Conservation (phyloP, 179 eudicot genomes). For the Silene noctiflora region DNA sequence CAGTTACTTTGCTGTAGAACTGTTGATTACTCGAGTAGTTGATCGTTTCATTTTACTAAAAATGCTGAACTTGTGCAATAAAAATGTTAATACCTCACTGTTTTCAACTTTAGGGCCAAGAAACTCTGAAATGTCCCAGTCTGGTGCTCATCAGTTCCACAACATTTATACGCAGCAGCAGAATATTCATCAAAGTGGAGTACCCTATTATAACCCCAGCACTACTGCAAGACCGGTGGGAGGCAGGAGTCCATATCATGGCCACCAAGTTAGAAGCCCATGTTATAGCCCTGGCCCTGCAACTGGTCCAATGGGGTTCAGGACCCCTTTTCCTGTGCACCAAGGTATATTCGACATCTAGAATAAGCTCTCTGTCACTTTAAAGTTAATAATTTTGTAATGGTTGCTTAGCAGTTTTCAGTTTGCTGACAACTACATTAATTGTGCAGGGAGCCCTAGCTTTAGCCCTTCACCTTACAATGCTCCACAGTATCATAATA, state of each 20-base stretch:
- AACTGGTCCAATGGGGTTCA: constrained; percentile 20
- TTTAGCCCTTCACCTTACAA: constrained; percentile 30
- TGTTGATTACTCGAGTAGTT: not conserved
- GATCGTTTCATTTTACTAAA: not conserved
- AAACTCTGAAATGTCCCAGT: constrained; percentile 34
- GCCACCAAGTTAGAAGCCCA: not conserved
- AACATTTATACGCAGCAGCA: constrained; percentile 34
- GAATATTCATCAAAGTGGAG: constrained; percentile 36
- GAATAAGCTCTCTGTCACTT: constrained; percentile 7
- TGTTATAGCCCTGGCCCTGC: not conserved
- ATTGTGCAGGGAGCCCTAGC: constrained; percentile 35
- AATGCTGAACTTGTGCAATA: not conserved
- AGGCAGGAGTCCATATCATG: not conserved
- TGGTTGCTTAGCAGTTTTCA: not conserved
- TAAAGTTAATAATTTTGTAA: not conserved
- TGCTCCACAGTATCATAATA: constrained; percentile 29
- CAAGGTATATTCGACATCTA: constrained; percentile 28
- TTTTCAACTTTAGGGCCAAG: constrained; percentile 36
- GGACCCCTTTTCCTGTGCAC: constrained; percentile 29
- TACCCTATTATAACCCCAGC: constrained; percentile 13
- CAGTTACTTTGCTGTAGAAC: not conserved
- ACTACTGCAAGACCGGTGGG: not conserved
- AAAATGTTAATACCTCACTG: constrained; percentile 3
- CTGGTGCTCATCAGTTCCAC: constrained; percentile 38
- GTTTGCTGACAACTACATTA: constrained; percentile 16